Conservation (phyloP, 2,329 filamentous ascomycete species). For the Cordyceps cateniannulata region DNA sequence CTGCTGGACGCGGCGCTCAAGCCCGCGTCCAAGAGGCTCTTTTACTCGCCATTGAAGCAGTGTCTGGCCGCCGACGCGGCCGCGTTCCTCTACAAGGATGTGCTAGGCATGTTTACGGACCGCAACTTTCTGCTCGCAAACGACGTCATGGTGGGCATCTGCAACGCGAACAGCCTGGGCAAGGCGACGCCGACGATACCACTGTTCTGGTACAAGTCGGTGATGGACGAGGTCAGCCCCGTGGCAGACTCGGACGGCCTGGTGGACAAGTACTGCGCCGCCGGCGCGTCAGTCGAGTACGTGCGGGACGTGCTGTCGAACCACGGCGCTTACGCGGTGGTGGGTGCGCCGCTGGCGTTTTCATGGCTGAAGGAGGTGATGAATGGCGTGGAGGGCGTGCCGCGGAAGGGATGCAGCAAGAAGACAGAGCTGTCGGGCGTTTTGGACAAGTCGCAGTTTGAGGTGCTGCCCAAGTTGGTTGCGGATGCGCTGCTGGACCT, state of each 20-base stretch:
- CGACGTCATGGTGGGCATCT: neutral
- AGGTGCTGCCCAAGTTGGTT: slow-evolving; percentile 4
- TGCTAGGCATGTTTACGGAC: slow-evolving; percentile 8
- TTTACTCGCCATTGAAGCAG: slow-evolving; percentile 18
- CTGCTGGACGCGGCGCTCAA: neutral
- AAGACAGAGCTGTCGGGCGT: neutral
- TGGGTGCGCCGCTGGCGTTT: slow-evolving; percentile 4
- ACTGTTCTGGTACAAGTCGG: slow-evolving; percentile 9
- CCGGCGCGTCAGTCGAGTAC: slow-evolving; percentile 6
- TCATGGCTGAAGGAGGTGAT: slow-evolving; percentile 2
- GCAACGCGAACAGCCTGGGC: neutral
- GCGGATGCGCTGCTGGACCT: neutral
- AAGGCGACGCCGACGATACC: slow-evolving; percentile 4
- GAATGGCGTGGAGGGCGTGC: neutral
- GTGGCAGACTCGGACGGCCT: neutral
- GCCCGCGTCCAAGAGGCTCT: slow-evolving; percentile 18
- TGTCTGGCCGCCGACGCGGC: slow-evolving; percentile 13
- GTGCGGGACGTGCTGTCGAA: slow-evolving; percentile 3
- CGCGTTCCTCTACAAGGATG: neutral
- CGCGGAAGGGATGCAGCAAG: neutral
- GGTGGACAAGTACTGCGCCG: slow-evolving; percentile 2
- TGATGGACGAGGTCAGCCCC: slow-evolving; percentile 2
- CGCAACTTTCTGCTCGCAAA: neutral
- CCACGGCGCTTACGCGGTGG: neutral
- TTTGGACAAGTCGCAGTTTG: neutral